Evolutionary conservation across 306 rosid species (phyloP).

Genomic region (Macrotyloma uniflorum): DNA sequence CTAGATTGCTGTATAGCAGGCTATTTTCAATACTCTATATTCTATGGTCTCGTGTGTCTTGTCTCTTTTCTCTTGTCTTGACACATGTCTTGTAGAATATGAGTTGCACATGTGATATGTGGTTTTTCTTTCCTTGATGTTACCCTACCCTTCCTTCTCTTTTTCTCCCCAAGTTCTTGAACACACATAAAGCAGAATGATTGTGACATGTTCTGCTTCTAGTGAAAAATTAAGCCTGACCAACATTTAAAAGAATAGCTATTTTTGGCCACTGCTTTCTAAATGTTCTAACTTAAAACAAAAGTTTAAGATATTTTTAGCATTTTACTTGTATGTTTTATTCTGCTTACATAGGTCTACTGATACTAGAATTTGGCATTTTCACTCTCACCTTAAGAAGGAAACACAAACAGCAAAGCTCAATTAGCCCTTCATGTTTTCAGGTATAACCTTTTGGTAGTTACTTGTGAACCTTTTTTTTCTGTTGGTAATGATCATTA

Average conservation of each 20-base stretch:
- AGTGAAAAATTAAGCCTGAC: background rate
- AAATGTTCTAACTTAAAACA: background rate
- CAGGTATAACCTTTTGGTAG: background rate
- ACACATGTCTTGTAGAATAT: background rate
- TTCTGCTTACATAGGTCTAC: background rate
- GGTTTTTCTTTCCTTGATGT: conserved; percentile 5
- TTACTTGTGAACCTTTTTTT: background rate
- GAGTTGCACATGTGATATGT: conserved; percentile 12
- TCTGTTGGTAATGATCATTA: background rate
- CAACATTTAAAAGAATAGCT: background rate
- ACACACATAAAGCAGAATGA: background rate
- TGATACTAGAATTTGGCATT: background rate
- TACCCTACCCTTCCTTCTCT: background rate
- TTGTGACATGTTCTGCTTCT: background rate
- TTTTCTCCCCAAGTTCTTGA: background rate
- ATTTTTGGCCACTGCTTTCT: background rate
- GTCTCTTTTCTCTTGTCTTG: conserved; percentile 2
- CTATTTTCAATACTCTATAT: background rate
- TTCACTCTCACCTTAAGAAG: background rate
- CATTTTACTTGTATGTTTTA: background rate
- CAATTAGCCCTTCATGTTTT: background rate
- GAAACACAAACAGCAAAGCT: background rate
- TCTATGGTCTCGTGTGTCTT: background rate
- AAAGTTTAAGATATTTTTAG: background rate
- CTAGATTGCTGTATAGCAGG: background rate